A percentile compares a stretch with the other conserved stretches of the same genome.
Conservation (phyloP, 2,329 filamentous ascomycete species). For the Penicillium freii region DNA sequence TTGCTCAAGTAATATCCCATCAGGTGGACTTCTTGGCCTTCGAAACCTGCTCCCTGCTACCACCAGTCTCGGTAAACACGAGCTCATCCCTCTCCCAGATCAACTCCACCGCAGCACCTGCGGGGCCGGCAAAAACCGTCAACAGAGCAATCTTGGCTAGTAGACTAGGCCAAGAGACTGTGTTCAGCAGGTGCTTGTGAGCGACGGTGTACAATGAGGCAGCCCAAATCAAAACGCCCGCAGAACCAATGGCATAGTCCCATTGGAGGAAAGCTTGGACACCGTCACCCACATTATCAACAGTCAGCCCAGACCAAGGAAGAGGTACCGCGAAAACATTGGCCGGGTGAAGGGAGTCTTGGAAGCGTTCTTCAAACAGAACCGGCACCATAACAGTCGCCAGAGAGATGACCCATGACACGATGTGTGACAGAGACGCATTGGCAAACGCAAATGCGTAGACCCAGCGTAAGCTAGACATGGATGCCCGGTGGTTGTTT, state of each 20-base stretch:
- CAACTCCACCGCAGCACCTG: constrained; percentile 45
- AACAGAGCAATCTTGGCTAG: constrained; percentile 38
- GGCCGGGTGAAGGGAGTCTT: constrained; percentile 37
- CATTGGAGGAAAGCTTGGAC: constrained; percentile 50
- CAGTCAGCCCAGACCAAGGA: constrained; percentile 31
- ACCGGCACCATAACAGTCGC: constrained; percentile 38
- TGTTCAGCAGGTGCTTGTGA: constrained; percentile 28
- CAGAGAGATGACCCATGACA: constrained; percentile 43
- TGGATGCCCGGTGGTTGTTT: constrained; percentile 27
- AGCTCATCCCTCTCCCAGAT: constrained; percentile 53
- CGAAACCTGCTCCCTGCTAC: constrained; percentile 31
- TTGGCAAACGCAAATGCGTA: constrained; percentile 45
- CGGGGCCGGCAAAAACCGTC: constrained; percentile 43
- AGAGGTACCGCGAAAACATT: constrained; percentile 40
- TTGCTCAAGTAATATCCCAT: neutral
- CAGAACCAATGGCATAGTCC: constrained; percentile 48
- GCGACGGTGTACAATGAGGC: constrained; percentile 36
- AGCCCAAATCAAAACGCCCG: constrained; percentile 48
- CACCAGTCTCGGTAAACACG: constrained; percentile 37
- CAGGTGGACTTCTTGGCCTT: constrained; percentile 30
- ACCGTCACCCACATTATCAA: constrained; percentile 41
- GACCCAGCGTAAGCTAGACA: constrained; percentile 37
- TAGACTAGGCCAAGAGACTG: constrained; percentile 27
- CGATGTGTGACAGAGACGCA: constrained; percentile 42
- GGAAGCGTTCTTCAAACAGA: constrained; percentile 34